These are phyloP conservation scores for Cucurbitaria berberidis DNA, from an alignment of 2,329 filamentous ascomycete species.

Conservation along the genomic window DNA sequence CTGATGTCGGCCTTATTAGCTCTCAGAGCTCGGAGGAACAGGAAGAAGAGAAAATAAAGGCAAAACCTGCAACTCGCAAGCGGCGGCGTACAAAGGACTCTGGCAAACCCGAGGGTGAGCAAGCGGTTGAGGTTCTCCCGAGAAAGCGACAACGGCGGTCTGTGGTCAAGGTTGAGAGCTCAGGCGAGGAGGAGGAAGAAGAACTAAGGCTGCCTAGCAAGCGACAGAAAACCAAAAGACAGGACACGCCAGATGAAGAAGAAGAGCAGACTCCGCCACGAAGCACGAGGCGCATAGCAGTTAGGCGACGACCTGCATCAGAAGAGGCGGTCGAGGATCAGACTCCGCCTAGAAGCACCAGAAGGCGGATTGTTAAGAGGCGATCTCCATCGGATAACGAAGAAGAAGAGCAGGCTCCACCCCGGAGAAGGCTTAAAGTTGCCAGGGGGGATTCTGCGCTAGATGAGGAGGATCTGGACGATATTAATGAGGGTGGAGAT, in stretches of 20 bases:
- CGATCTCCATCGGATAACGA: slow-evolving; percentile 3
- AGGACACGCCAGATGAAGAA: slow-evolving; percentile 5
- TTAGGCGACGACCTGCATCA: background rate
- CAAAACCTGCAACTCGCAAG: slow-evolving; percentile 18
- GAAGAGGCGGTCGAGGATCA: slow-evolving; percentile 11
- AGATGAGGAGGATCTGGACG: slow-evolving; percentile 19
- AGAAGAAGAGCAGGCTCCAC: slow-evolving; percentile 12
- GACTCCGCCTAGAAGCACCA: slow-evolving; percentile 9
- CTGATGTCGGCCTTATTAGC: slow-evolving; percentile 15
- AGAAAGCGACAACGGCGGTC: slow-evolving; percentile 14
- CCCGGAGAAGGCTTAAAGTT: slow-evolving; percentile 34
- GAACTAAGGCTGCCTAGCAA: background rate
- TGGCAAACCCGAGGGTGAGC: slow-evolving; percentile 7
- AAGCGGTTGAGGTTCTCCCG: slow-evolving; percentile 19
- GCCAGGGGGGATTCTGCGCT: slow-evolving; percentile 19
- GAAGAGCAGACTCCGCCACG: slow-evolving; percentile 14
- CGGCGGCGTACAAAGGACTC: slow-evolving; percentile 16
- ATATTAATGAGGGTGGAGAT: slow-evolving; percentile 1
- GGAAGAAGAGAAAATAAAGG: slow-evolving; percentile 8
- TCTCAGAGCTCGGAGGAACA: slow-evolving; percentile 18
- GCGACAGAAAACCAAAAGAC: background rate
- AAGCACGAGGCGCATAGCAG: slow-evolving; percentile 4
- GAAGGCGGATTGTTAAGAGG: background rate
- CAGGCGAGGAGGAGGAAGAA: slow-evolving; percentile 5
- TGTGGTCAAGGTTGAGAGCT: slow-evolving; percentile 1